phyloP scores from a whole-genome alignment of 805 yeast genomes.

The Kazachstania taianensis region DNA sequence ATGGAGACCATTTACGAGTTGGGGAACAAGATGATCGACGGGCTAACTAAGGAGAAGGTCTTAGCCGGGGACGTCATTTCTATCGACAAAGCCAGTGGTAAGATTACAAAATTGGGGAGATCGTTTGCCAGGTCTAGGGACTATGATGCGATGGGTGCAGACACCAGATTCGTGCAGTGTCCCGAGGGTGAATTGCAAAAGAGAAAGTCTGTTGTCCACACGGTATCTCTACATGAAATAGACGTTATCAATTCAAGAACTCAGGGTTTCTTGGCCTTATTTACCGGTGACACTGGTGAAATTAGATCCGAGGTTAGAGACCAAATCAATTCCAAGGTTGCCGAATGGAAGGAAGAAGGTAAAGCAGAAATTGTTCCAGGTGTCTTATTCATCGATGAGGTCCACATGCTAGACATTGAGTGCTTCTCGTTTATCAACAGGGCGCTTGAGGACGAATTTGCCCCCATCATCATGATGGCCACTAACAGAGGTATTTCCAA shows the following conservation, averaged over 20 bases:
- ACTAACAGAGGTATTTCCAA: conserved; percentile 93
- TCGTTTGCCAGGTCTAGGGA: conserved; percentile 94
- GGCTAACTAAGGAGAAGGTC: conserved; percentile 87
- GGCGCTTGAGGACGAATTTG: conserved; percentile 91
- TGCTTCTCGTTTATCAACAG: conserved; percentile 91
- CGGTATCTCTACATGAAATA: conserved; percentile 94
- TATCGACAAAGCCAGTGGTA: conserved; percentile 91
- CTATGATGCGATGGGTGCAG: conserved; percentile 98
- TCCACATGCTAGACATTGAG: conserved; percentile 96
- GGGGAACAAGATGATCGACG: conserved; percentile 90
- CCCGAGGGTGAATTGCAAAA: conserved; percentile 98
- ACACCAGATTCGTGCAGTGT: conserved; percentile 92
- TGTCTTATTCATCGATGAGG: conserved; percentile 94
- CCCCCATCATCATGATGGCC: conserved; percentile 97
- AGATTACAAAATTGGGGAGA: conserved; percentile 87
- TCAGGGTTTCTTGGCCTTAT: conserved; percentile 92
- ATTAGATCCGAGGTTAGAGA: conserved; percentile 91
- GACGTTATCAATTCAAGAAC: conserved; percentile 96
- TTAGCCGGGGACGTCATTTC: conserved; percentile 95
- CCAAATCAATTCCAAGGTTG: conserved; percentile 92
- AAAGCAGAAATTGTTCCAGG: conserved; percentile 98
- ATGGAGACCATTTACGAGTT: conserved; percentile 97
- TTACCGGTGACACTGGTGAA: conserved; percentile 96
- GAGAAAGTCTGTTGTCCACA: conserved; percentile 91
- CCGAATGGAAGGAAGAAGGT: conserved; percentile 98